These are phyloP conservation scores for Nakazawaea pomicola DNA, from an alignment of 805 yeast genomes.

Conservation along the genomic window DNA sequence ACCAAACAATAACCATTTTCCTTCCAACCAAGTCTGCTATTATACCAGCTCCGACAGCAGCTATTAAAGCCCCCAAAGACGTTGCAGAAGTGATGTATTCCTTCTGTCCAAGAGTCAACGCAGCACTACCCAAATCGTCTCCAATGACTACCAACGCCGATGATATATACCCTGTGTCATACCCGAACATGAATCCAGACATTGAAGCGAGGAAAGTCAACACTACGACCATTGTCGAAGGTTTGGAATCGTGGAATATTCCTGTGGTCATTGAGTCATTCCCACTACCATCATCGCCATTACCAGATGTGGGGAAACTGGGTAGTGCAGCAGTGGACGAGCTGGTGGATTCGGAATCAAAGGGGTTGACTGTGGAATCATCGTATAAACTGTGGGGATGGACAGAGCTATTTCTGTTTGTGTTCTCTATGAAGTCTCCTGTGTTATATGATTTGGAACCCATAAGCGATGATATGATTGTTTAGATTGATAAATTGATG, in stretches of 20 bases:
- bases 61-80: constrained; percentile 49
- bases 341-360: constrained; percentile 1
- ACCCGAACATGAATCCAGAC: constrained; percentile 58
- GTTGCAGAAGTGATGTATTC: constrained; percentile 52
- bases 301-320: not conserved
- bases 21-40: constrained; percentile 46
- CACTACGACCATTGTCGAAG: constrained; percentile 35
- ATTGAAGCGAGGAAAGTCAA: constrained; percentile 47
- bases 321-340: not conserved
- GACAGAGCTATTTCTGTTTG: not conserved
- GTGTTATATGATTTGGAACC: not conserved
- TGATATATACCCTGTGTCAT: constrained; percentile 57
- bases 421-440: not conserved
- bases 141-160: constrained; percentile 50
- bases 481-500: too few relatives aligned
- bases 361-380: too few relatives aligned
- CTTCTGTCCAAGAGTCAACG: constrained; percentile 38
- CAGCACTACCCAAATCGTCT: constrained; percentile 37
- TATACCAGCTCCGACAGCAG: constrained; percentile 44
- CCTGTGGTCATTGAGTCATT: not conserved
- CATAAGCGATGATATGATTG: not conserved
- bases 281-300: not conserved
- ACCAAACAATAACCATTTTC: constrained; percentile 37
- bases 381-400: too few relatives aligned
- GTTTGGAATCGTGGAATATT: constrained; percentile 18